These are phyloP conservation scores for Porcisia deanei DNA, from an alignment of 208 protist genomes.

Conservation along the genomic window DNA sequence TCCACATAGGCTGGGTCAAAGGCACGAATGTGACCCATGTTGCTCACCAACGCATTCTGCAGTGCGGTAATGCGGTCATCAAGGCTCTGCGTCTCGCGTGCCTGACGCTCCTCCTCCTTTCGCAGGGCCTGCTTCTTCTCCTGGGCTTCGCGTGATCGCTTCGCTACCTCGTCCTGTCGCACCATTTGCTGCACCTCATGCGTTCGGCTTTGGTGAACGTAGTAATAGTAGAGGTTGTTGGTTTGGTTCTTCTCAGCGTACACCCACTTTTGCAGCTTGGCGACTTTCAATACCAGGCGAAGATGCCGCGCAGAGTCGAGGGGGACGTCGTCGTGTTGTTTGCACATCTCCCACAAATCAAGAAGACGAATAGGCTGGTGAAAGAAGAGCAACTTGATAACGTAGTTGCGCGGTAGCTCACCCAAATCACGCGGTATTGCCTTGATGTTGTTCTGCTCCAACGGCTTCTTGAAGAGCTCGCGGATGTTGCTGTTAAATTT, in stretches of 20 bases:
- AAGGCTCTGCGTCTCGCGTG: constrained; percentile 27
- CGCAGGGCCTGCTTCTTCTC: constrained; percentile 24
- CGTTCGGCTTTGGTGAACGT: constrained; percentile 79
- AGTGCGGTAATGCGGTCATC: constrained; percentile 69
- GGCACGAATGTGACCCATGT: constrained; percentile 63
- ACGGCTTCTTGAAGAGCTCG: constrained; percentile 86
- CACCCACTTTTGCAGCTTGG: constrained; percentile 85
- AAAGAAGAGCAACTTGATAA: constrained; percentile 85
- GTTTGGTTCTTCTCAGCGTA: constrained; percentile 92
- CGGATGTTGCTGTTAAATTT: constrained; percentile 85
- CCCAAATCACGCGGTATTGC: constrained; percentile 87
- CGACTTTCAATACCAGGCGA: constrained; percentile 84
- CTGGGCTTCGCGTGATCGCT: constrained; percentile 53
- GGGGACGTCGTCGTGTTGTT: constrained; percentile 86
- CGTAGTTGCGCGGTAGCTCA: constrained; percentile 87
- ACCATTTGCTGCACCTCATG: constrained; percentile 88
- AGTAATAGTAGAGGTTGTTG: constrained; percentile 90
- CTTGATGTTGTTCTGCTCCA: constrained; percentile 82
- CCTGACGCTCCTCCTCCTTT: constrained; percentile 11
- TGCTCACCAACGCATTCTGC: constrained; percentile 61
- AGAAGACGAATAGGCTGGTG: constrained; percentile 86
- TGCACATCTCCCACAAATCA: constrained; percentile 84
- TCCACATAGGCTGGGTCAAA: constrained; percentile 67
- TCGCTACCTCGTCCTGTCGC: constrained; percentile 54
- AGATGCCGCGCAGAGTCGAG: constrained; percentile 89